Conservation (phyloP, 495 filamentous ascomycete genomes). For the Chaetomium fimeti region DNA sequence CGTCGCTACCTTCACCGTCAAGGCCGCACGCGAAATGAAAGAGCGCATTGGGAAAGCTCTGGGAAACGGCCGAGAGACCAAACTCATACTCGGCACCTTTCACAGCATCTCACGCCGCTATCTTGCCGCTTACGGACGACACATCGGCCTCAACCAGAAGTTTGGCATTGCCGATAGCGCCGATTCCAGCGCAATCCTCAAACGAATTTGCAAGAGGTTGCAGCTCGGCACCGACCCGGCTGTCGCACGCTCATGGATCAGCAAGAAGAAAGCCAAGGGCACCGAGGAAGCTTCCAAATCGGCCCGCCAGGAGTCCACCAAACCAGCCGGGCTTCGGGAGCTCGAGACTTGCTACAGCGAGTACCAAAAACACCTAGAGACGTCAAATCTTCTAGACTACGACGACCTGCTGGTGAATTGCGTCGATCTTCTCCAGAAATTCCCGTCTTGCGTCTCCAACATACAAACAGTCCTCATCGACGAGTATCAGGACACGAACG, state of each 20-base stretch:
- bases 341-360: slow-evolving; percentile 72
- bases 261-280: slow-evolving; percentile 78
- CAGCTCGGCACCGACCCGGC: slow-evolving; percentile 67
- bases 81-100: slow-evolving; percentile 88
- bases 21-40: slow-evolving; percentile 95
- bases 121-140: slow-evolving; percentile 77
- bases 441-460: slow-evolving; percentile 85
- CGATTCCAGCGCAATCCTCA: slow-evolving; percentile 74
- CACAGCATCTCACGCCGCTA: slow-evolving; percentile 91
- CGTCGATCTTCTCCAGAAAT: slow-evolving; percentile 70
- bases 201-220: slow-evolving; percentile 77
- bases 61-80: slow-evolving; percentile 71
- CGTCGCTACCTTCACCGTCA: slow-evolving; percentile 97
- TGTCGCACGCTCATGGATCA: slow-evolving; percentile 71
- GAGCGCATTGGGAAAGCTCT: slow-evolving; percentile 76
- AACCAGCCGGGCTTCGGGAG: slow-evolving; percentile 52
- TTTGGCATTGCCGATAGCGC: slow-evolving; percentile 92
- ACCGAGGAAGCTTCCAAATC: slow-evolving; percentile 35
- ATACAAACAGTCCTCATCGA: slow-evolving; percentile 92
- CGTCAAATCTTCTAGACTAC: slow-evolving; percentile 87
- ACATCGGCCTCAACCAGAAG: slow-evolving; percentile 75
- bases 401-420: slow-evolving; percentile 90
- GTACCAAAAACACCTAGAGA: slow-evolving; percentile 71
- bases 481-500: slow-evolving; percentile 97
- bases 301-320: slow-evolving; percentile 28